Evolutionary conservation across 192 early-diverging fungal species (phyloP).

Genomic region (Coemansia sp.): DNA sequence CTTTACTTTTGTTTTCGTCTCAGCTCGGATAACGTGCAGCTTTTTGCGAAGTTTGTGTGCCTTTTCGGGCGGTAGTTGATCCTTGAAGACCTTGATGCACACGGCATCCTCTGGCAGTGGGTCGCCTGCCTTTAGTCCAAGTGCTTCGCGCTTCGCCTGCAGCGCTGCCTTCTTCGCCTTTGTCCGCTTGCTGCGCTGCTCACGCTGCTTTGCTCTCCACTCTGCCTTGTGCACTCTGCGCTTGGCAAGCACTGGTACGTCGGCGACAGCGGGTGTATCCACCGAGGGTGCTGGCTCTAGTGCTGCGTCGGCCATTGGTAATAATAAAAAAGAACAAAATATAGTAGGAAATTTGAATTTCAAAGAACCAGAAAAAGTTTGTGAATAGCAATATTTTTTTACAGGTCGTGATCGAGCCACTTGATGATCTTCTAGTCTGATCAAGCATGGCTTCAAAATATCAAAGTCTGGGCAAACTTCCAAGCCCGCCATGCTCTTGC

Average conservation of each 20-base stretch:
- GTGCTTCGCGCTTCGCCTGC: constrained; percentile 9
- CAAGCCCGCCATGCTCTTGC: not conserved
- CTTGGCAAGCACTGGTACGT: not conserved
- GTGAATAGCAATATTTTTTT: constrained; percentile 2
- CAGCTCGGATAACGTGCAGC: constrained; percentile 1
- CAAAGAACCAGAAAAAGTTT: not conserved
- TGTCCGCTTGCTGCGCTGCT: constrained; percentile 3
- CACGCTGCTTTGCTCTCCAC: constrained; percentile 5
- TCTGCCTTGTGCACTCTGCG: constrained; percentile 5
- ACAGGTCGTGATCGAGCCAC: not conserved
- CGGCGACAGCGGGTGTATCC: not conserved
- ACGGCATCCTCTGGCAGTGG: constrained; percentile 3
- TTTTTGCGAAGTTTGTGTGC: constrained; percentile 4
- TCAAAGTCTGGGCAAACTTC: not conserved
- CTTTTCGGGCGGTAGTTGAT: not conserved
- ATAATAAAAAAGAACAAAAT: not conserved
- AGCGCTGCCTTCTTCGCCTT: constrained; percentile 1
- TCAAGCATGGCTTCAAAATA: not conserved
- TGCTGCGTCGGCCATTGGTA: not conserved
- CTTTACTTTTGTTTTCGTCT: constrained; percentile 5
- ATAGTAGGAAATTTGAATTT: not conserved
- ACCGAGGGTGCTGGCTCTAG: not conserved
- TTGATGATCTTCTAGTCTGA: not conserved
- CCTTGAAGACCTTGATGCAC: constrained; percentile 1
- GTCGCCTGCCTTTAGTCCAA: constrained; percentile 2